A percentile compares a stretch with the other conserved stretches of the same genome.
Conservation (phyloP, 352 stramenopile species). For the Globisporangium echinulatum region DNA sequence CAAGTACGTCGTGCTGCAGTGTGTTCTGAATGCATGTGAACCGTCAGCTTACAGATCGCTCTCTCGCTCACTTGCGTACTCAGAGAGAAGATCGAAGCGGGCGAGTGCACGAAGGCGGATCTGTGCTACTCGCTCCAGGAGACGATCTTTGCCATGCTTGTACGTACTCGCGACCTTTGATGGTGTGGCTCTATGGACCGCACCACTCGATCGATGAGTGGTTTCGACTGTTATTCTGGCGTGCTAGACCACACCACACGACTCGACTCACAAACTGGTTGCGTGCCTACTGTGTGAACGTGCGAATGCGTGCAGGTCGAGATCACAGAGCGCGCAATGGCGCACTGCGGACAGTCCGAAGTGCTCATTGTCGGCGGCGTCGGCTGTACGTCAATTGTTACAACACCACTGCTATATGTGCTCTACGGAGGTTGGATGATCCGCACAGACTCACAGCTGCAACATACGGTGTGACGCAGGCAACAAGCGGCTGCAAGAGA, state of each 20-base stretch:
- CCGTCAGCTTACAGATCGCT: not conserved
- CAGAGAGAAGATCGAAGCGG: conserved; percentile 74
- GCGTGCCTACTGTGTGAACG: too few species aligned
- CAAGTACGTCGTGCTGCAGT: conserved; percentile 32
- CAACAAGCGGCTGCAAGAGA: conserved; percentile 89
- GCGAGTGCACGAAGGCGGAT: conserved; percentile 92
- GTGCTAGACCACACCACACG: too few species aligned
- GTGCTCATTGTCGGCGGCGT: conserved; percentile 99
- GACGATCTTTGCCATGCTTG: conserved; percentile 99
- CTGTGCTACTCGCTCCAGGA: conserved; percentile 99
- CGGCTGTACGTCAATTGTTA: conserved; percentile 86
- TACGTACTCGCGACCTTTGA: conserved; percentile 8
- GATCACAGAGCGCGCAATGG: conserved; percentile 99
- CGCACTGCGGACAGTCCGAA: conserved; percentile 93
- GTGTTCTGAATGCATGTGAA: too few species aligned
- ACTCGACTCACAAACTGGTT: not conserved
- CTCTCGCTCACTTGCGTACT: not conserved
- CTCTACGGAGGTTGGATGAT: too few species aligned
- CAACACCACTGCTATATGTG: too few species aligned
- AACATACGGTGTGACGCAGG: conserved; percentile 13
- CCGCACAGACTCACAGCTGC: too few species aligned
- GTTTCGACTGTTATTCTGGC: too few species aligned
- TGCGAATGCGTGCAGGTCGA: conserved; percentile 73
- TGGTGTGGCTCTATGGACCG: too few species aligned
- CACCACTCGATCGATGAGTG: not conserved